Evolutionary conservation across 1,284 basidiomycete species (phyloP).

Genomic region (Marasmius oreades): DNA sequence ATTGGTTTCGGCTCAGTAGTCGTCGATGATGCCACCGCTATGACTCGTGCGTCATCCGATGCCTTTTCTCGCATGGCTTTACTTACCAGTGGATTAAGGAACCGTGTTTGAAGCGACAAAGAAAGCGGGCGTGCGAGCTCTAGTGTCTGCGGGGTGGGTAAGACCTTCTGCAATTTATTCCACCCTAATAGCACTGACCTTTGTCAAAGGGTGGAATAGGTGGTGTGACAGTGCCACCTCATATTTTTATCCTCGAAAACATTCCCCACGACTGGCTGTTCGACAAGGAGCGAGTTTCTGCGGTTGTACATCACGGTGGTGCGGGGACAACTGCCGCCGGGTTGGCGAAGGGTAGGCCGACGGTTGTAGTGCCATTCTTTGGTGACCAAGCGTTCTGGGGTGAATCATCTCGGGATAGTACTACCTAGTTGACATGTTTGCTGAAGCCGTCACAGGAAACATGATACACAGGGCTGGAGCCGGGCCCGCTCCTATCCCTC

Average conservation of each 20-base stretch:
- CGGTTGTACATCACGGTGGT: constrained; percentile 71
- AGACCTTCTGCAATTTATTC: constrained; percentile 18
- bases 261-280: constrained; percentile 76
- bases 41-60: constrained; percentile 38
- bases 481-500: constrained; percentile 57
- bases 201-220: constrained; percentile 17
- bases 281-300: constrained; percentile 48
- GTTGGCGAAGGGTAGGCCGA: constrained; percentile 59
- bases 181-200: background rate
- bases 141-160: constrained; percentile 62
- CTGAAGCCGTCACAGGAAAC: constrained; percentile 23
- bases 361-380: constrained; percentile 68
- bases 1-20: constrained; percentile 67
- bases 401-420: constrained; percentile 11
- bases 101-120: constrained; percentile 55
- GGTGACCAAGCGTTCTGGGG: constrained; percentile 61
- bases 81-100: constrained; percentile 24
- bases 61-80: background rate
- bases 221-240: constrained; percentile 39
- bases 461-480: constrained; percentile 66
- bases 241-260: constrained; percentile 59
- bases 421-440: background rate
- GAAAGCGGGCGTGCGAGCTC: constrained; percentile 50
- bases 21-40: constrained; percentile 53
- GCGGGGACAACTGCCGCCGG: constrained; percentile 67